Evolutionary conservation across 163 green algal genomes (phyloP).

Genomic region (Coccomyxa subellipsoidea): DNA sequence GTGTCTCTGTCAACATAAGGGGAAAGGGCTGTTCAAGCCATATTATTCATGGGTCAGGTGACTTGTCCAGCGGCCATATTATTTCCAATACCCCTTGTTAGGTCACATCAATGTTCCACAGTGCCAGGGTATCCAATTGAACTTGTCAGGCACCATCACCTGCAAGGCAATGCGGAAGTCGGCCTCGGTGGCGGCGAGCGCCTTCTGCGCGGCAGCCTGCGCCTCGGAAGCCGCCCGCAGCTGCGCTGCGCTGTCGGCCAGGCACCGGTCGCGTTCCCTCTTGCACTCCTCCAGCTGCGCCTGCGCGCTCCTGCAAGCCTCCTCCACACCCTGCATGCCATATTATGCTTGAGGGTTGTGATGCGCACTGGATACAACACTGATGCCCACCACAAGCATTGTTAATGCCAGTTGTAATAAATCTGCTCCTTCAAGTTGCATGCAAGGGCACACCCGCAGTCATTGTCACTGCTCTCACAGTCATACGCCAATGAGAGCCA

Average conservation of each 20-base stretch:
- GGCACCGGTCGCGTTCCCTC: conserved; percentile 12
- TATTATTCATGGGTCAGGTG: neutral
- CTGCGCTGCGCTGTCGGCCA: conserved; percentile 15
- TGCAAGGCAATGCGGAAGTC: conserved; percentile 64
- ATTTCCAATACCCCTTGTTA: neutral
- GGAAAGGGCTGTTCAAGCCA: neutral
- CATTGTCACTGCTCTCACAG: too few relatives aligned
- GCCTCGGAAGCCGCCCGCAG: conserved; percentile 23
- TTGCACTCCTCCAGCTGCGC: conserved; percentile 11
- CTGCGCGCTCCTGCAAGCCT: neutral
- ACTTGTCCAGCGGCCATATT: neutral
- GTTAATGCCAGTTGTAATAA: too few relatives aligned
- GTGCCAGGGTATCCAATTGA: too few relatives aligned
- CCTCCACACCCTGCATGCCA: conserved; percentile 17
- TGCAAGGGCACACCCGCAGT: too few relatives aligned
- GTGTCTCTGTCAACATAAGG: neutral
- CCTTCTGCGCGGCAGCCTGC: conserved; percentile 43
- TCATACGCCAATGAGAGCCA: too few relatives aligned
- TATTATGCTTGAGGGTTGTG: too few relatives aligned
- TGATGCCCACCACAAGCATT: too few relatives aligned
- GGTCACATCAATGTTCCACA: neutral
- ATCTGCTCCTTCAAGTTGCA: too few relatives aligned
- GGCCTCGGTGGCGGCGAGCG: conserved; percentile 57
- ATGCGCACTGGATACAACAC: too few relatives aligned
- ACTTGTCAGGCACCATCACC: conserved; percentile 13